phyloP scores from a whole-genome alignment of 1,284 basidiomycete species.

The Fistulinella cinereoalba region DNA sequence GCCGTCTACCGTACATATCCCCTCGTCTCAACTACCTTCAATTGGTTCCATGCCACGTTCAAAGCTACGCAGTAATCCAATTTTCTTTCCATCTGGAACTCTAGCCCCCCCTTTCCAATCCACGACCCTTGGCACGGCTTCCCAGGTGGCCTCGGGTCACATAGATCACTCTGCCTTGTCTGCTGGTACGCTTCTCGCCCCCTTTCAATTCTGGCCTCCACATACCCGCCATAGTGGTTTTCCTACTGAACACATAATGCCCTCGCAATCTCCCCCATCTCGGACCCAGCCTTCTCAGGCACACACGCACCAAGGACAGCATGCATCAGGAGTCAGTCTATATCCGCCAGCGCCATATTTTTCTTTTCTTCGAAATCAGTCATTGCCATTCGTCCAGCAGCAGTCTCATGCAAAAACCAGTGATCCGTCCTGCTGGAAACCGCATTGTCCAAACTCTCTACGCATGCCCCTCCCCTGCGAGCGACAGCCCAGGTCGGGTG shows the following conservation, averaged over 20 bases:
- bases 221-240: slow-evolving; percentile 40
- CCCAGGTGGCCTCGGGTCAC: no score
- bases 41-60: no score
- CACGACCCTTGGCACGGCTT: no score
- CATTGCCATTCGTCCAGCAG: slow-evolving; percentile 34
- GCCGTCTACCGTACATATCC: no score
- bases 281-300: slow-evolving; percentile 37
- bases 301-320: slow-evolving; percentile 40
- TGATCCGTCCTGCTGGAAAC: slow-evolving; percentile 23
- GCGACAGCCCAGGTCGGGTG: no score
- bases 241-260: slow-evolving; percentile 47
- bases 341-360: slow-evolving; percentile 37
- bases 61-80: no score
- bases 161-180: no score
- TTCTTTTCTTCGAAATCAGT: slow-evolving; percentile 32
- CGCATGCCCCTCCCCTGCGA: no score
- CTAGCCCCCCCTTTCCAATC: no score
- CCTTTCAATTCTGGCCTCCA: slow-evolving; percentile 14
- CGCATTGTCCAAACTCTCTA: slow-evolving; percentile 16
- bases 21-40: no score
- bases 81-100: no score
- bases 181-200: slow-evolving; percentile 6
- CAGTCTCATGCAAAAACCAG: slow-evolving; percentile 10
- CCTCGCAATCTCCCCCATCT: slow-evolving; percentile 40
- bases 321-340: slow-evolving; percentile 30